phyloP scores from a whole-genome alignment of 371 early-diverging fungal genomes.

The Mortierella sp. region DNA sequence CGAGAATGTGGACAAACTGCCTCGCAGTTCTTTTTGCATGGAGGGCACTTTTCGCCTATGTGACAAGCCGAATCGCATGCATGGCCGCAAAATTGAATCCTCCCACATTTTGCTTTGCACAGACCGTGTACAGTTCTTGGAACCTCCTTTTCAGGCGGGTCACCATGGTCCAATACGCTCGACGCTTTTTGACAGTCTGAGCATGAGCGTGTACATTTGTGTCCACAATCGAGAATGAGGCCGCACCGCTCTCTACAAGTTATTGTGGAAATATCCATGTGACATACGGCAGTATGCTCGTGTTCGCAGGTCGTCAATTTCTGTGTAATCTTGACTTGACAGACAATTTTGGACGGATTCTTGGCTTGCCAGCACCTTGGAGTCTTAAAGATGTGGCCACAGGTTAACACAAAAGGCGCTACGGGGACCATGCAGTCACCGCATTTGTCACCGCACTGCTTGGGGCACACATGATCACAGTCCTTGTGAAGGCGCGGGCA shows the following conservation, averaged over 20 bases:
- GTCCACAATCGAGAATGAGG: conserved; percentile 44
- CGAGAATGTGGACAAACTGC: conserved; percentile 57
- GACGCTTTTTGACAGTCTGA: conserved; percentile 24
- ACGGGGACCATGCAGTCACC: conserved; percentile 48
- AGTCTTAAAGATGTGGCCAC: conserved; percentile 42
- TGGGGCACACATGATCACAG: conserved; percentile 56
- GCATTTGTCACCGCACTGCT: conserved; percentile 61
- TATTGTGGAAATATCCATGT: neutral
- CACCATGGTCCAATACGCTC: neutral
- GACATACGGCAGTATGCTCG: conserved; percentile 36
- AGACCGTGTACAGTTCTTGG: conserved; percentile 20
- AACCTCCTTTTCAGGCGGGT: neutral
- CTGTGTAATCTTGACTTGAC: conserved; percentile 29
- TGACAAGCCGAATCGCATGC: conserved; percentile 44
- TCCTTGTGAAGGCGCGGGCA: conserved; percentile 57
- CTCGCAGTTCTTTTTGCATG: conserved; percentile 56
- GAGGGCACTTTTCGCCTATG: conserved; percentile 47
- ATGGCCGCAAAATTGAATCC: conserved; percentile 32
- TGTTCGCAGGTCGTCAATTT: conserved; percentile 57
- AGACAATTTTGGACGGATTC: conserved; percentile 27
- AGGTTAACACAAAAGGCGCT: conserved; percentile 30
- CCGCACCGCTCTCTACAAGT: conserved; percentile 23
- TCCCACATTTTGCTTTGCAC: conserved; percentile 21
- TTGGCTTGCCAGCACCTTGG: conserved; percentile 43
- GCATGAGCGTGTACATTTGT: conserved; percentile 42